Evolutionary conservation across 768 basidiomycete species (phyloP), one percentile per base, ranked within the genome.

Genomic region (Boletus rubescentipes): DNA sequence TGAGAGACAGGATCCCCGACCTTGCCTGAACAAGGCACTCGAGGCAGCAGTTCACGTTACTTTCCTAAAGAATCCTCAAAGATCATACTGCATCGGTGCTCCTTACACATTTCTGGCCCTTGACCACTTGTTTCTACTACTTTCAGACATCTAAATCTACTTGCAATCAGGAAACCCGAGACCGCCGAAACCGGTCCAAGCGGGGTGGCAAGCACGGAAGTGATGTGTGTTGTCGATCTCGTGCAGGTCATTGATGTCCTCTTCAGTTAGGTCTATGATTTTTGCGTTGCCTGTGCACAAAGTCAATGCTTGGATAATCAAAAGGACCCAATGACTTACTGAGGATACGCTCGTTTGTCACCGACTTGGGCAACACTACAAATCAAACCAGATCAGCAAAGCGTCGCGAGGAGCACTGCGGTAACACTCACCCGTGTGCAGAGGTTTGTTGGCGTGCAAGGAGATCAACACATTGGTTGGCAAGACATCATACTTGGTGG

Each of bases 351-450:
- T 76, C 69, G 50, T 80, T 75, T 6, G 84, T 91, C 38, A 92
- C 90, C 5, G 86, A 89, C 74, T 93, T 93, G 21, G 89, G 78
- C 36, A 93, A 74, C 26, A 89, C 89, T 76, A 41, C 20, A 46
- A 31, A 44, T 29, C 6, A 5, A 46, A 20, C 1, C 57, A 54
- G 21, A 43, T 70, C 56, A 49, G 49, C 55, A 6, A 63, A 14
- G 56, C 52, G 34, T 16, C 9, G 41, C 31, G n/a, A 41, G 29
- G 11, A 40, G n/a, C 31, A 41, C 15, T 16, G 15, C 18, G 5
- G 26, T 26, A 15, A 30, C 8, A 42, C 58, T 26, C 56, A 81
- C 80, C 82, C 40, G 72, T 79, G 40, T 85, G 80, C 38, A 78
- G 75, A 8, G 77, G 77, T 54, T 78, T 77, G 72, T 89, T 90